Conservation (phyloP, 148 eudicot genomes). For the Chenopodium quinoa region DNA sequence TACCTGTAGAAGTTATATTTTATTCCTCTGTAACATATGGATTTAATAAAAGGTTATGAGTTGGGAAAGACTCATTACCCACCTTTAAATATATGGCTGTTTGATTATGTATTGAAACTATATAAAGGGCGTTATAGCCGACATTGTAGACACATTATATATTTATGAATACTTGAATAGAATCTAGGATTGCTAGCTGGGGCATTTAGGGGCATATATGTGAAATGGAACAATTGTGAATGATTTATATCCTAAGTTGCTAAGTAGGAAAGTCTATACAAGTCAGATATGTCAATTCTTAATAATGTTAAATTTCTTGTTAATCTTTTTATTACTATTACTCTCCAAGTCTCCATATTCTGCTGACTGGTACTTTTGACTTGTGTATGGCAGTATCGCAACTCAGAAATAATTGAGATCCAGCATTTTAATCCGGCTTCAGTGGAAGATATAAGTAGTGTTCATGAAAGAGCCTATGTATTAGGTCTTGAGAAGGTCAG, state of each 20-base stretch:
- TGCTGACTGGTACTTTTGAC: background rate
- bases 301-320: background rate
- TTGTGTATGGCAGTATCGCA: constrained; percentile 52
- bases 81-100: background rate
- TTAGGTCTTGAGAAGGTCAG: constrained; percentile 89
- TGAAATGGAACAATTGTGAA: background rate
- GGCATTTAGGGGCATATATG: background rate
- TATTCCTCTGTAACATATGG: no score
- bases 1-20: no score
- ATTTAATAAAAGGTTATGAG: no score
- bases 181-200: background rate
- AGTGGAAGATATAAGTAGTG: constrained; percentile 68
- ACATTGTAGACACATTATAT: no score
- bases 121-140: background rate
- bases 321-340: background rate
- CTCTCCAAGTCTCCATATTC: background rate
- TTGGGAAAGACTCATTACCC: background rate
- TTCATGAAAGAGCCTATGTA: constrained; percentile 79
- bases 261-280: background rate
- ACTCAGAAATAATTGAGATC: constrained; percentile 63
- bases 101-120: background rate
- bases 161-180: background rate
- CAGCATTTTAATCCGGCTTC: constrained; percentile 59
- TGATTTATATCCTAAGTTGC: background rate
- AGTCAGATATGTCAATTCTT: background rate